Base-by-base conservation (phyloP, 2,329 filamentous ascomycete genomes). In the Ophiostoma sp. region DNA sequence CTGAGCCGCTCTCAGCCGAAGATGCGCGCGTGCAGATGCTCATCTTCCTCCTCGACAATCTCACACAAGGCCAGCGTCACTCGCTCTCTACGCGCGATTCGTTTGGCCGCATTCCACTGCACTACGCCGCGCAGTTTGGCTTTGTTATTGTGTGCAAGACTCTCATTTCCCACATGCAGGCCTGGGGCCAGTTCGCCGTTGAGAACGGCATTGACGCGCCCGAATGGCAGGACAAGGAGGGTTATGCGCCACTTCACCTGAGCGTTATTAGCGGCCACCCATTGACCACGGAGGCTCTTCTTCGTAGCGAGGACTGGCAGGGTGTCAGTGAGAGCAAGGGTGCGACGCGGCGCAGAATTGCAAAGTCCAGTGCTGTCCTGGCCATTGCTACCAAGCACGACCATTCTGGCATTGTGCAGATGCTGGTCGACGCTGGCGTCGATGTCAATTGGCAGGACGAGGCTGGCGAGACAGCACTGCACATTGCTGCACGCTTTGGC, bases 91-190 rank as follows among this genome's bases (percentile, higher is more conserved):
- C 86, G 15, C 88, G 85, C 71, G 94, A 98, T 79, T 85, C 88
- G 0, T 91, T 94, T 72, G 94, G 93, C 2, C 90, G 94, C 4
- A 85, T 94, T 17, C 93, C 94, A 1, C 83, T 98, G 13, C 94
- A 98, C 78, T 97, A 97, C 77, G 93, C 93, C 2, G 94, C 95
- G 0, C 93, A 98, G 77, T 97, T 96, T 77, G 95, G 95, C 2
- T 93, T 97, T 75, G 91, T 95, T 3, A 87, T 93, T n/a, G 89
- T 97, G 11, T 97, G 93, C 76, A 86, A 96, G 77, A 85, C 94
- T 33, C 86, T 98, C 74, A 94, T 97, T 81, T 88, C 90, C 73
- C 90, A 90, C 76, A 94, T 99, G 89, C 91, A 94, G 77, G 85
- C 89, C 33, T 98, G 94, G 94, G 87, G 86, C 20, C 89, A 96